Evolutionary conservation across 371 early-diverging fungal genomes (phyloP), one percentile per base, ranked within the genome.

Genomic region (Rhizopus stolonifer): DNA sequence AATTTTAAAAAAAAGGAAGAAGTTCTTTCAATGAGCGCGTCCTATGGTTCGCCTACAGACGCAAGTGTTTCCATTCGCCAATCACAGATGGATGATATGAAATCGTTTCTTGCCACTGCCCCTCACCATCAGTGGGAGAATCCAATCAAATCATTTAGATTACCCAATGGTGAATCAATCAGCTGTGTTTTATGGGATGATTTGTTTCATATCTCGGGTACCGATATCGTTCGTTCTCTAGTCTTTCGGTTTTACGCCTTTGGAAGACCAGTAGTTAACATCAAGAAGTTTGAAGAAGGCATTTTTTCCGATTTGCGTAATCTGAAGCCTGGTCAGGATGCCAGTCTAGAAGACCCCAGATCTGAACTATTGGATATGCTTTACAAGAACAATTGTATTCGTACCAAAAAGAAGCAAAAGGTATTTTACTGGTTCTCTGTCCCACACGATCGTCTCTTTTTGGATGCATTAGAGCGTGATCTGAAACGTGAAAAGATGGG

Each of bases 271-370:
- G 90, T 99, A 17, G 73, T 74, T 34, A 91, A 92, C 61, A 73
- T 92, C 54, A 99, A 99, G 68, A 99, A 99, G 81, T 99, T 99
- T 72, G 99, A 99, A 70, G 99, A 99, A 72, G 99, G 99, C 45
- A 88, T 99, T 9, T 99, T 99, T 68, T 84, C 84, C 47, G 99
- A 99, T 67, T 80, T 99, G 57, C 79, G 99, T 46, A 96, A 96
- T 64, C 79, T 99, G 39, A 99, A 99, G 79, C 98, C 99, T 9
- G 98, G 99, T 17, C 84, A 90, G 14, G 98, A 98, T 72, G 98
- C 99, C 23, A 84, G 91, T 1, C 81, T 99, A 25, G 99, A 99
- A 73, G 93, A 93, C 54, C 97, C 99, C 13, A 85, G 98, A 46
- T 93, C 93, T 8, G 95, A 93, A 55, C 93, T 99, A 62, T 77